phyloP scores from a whole-genome alignment of 169 alveolate genomes.

The Plasmodium chabaudi region DNA sequence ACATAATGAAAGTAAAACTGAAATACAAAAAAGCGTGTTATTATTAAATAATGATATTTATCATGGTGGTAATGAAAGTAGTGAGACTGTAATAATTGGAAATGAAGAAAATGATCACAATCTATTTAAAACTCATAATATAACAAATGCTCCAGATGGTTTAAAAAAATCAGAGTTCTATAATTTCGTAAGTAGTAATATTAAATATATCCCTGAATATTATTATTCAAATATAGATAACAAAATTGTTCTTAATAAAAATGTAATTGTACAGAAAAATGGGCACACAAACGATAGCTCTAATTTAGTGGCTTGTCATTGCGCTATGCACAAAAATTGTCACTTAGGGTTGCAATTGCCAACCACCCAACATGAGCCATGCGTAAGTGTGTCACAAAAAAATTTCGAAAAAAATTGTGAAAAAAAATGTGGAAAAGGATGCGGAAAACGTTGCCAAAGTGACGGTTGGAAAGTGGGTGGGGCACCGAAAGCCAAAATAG shows the following conservation, averaged over 20 bases:
- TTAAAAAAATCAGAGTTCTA: too few relatives aligned
- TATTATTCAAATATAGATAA: too few relatives aligned
- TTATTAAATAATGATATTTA: slow-evolving; percentile 2
- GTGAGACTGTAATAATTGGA: slow-evolving; percentile 8
- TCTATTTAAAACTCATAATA: not conserved
- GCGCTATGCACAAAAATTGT: too few relatives aligned
- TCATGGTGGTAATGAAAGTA: slow-evolving; percentile 11
- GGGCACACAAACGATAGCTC: too few relatives aligned
- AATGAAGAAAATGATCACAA: not conserved
- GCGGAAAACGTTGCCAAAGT: not conserved
- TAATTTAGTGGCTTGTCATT: too few relatives aligned
- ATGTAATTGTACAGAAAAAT: too few relatives aligned
- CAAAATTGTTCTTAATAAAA: too few relatives aligned
- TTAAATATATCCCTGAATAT: too few relatives aligned
- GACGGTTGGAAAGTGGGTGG: not conserved
- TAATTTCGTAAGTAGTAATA: too few relatives aligned
- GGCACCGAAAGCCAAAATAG: not conserved
- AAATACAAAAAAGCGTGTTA: slow-evolving; percentile 45
- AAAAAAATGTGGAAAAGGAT: not conserved
- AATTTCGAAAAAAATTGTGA: too few relatives aligned
- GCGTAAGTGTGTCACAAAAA: not conserved
- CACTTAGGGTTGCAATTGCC: too few relatives aligned
- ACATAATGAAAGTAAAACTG: slow-evolving; percentile 12
- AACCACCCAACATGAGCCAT: not conserved
- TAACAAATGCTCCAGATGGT: not conserved